These are phyloP conservation scores for Voacanga thouarsii DNA, from an alignment of 257 asterid genomes.

Conservation along the genomic window DNA sequence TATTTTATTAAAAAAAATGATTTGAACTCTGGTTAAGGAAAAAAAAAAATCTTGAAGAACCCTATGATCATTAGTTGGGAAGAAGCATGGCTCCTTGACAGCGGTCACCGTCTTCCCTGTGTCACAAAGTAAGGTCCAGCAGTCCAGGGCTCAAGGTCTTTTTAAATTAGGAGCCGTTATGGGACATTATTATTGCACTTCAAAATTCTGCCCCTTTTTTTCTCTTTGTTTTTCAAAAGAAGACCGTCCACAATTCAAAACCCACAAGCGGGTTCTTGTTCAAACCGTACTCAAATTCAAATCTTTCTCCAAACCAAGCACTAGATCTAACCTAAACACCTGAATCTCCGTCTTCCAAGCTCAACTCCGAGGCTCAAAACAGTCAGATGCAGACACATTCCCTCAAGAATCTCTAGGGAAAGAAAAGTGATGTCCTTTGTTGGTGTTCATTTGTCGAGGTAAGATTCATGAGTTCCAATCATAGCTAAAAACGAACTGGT, in stretches of 20 bases:
- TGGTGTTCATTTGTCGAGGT: neutral
- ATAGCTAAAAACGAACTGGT: slow-evolving; percentile 6
- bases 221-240: slow-evolving; percentile 7
- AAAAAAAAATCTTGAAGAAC: too few species aligned
- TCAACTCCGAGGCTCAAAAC: slow-evolving; percentile 4
- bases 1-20: too few species aligned
- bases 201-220: slow-evolving; percentile 14
- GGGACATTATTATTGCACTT: slow-evolving; percentile 3
- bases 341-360: slow-evolving; percentile 8
- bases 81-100: too few species aligned
- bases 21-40: too few species aligned
- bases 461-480: slow-evolving; percentile 17
- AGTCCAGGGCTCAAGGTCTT: slow-evolving; percentile 26
- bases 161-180: slow-evolving; percentile 57
- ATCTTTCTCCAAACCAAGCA: slow-evolving; percentile 36
- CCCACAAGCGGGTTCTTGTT: slow-evolving; percentile 16
- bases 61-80: too few species aligned
- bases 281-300: slow-evolving; percentile 27
- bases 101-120: too few species aligned
- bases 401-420: slow-evolving; percentile 3
- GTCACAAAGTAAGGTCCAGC: neutral
- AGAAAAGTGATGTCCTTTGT: neutral
- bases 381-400: slow-evolving; percentile 3
- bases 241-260: slow-evolving; percentile 42
- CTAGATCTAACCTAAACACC: slow-evolving; percentile 25